Conservation (phyloP, 768 basidiomycete species). For the Suillus luteus region DNA sequence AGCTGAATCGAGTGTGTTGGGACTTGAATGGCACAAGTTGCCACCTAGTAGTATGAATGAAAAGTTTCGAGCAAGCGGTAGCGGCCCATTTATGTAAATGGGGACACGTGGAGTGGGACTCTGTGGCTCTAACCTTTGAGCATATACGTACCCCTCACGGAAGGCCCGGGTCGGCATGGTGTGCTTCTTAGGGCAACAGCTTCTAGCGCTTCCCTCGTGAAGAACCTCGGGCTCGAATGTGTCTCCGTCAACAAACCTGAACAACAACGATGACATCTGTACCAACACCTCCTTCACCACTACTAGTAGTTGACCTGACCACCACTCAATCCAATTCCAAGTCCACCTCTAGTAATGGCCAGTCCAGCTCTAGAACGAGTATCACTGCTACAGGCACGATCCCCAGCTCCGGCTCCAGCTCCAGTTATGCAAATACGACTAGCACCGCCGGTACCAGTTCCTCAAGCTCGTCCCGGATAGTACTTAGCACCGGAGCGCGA, state of each 20-base stretch:
- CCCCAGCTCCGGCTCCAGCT: conserved; percentile 12
- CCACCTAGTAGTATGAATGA: too few relatives aligned
- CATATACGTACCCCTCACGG: too few relatives aligned
- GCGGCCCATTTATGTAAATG: too few relatives aligned
- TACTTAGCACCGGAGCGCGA: conserved; percentile 21
- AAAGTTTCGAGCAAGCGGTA: too few relatives aligned
- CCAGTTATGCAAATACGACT: not conserved
- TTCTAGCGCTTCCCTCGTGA: not conserved
- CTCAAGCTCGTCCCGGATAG: conserved; percentile 5
- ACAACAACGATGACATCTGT: not conserved
- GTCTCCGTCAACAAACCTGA: not conserved
- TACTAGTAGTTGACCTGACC: not conserved
- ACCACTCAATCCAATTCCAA: not conserved
- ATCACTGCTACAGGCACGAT: not conserved
- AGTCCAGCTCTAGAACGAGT: not conserved
- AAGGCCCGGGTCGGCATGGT: not conserved
- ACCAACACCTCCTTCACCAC: not conserved
- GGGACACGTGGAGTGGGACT: too few relatives aligned
- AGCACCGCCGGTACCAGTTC: conserved; percentile 6
- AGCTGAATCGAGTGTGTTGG: not conserved
- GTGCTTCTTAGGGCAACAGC: not conserved
- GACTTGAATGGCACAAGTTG: too few relatives aligned
- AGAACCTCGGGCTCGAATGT: not conserved
- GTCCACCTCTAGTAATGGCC: not conserved
- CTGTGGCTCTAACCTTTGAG: too few relatives aligned